Conservation (phyloP, 1,284 basidiomycete species). For the Ganoderma leucocontextum region DNA sequence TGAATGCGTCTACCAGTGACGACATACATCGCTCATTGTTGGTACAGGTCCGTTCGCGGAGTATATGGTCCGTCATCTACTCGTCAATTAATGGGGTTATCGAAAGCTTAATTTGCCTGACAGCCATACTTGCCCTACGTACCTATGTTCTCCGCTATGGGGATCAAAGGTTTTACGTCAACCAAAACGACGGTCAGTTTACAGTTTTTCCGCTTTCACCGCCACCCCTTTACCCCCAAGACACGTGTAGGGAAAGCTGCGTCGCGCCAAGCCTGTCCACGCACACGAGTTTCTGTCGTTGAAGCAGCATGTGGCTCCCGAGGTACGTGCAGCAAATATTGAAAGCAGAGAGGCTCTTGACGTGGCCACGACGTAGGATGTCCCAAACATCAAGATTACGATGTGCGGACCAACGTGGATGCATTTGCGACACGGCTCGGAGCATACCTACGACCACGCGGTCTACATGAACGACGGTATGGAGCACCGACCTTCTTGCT, state of each 20-base stretch:
- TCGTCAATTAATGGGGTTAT: background rate
- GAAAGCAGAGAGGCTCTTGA: background rate
- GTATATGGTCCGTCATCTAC: conserved; percentile 18
- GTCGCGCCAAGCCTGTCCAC: conserved; percentile 66
- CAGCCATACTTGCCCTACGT: conserved; percentile 60
- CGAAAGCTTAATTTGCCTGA: background rate
- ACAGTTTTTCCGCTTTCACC: background rate
- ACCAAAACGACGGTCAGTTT: conserved; percentile 56
- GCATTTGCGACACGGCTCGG: conserved; percentile 71
- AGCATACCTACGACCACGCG: conserved; percentile 61
- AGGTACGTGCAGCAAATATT: conserved; percentile 45
- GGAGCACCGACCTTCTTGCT: conserved; percentile 15
- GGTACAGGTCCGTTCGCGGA: conserved; percentile 24
- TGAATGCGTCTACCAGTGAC: conserved; percentile 16
- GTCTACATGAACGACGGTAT: conserved; percentile 69
- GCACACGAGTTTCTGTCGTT: conserved; percentile 66
- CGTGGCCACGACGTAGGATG: conserved; percentile 50
- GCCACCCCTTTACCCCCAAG: background rate
- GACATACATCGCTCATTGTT: background rate
- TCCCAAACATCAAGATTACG: conserved; percentile 74
- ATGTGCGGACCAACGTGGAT: conserved; percentile 81
- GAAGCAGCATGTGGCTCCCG: conserved; percentile 59
- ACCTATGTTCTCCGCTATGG: conserved; percentile 48
- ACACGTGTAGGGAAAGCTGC: conserved; percentile 63
- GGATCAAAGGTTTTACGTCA: conserved; percentile 54